Evolutionary conservation across 371 early-diverging fungal species (phyloP).

Genomic region (Apophysomyces sp.): DNA sequence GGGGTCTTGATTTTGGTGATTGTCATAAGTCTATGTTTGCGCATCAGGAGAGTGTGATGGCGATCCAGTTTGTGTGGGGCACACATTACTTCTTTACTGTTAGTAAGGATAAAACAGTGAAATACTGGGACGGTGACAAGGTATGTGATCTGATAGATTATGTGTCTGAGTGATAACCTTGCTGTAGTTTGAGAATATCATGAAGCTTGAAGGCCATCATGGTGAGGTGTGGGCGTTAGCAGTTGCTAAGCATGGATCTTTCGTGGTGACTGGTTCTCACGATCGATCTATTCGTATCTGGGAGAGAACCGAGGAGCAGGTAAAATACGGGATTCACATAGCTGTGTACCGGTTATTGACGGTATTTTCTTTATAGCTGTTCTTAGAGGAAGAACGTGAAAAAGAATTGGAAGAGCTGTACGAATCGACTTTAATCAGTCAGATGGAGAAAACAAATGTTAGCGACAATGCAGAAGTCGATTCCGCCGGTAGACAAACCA

Average conservation of each 20-base stretch:
- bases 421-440: conserved; percentile 73
- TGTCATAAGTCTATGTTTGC: conserved; percentile 94
- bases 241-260: conserved; percentile 83
- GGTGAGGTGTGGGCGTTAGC: conserved; percentile 93
- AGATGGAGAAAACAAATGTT: conserved; percentile 61
- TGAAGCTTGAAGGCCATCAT: conserved; percentile 88
- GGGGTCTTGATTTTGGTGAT: conserved; percentile 99
- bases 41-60: conserved; percentile 91
- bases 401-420: conserved; percentile 87
- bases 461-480: conserved; percentile 65
- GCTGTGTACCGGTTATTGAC: no score
- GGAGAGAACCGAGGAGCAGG: conserved; percentile 94
- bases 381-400: conserved; percentile 96
- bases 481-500: conserved; percentile 80
- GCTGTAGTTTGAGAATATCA: conserved; percentile 84
- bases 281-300: conserved; percentile 93
- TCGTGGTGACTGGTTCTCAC: conserved; percentile 84
- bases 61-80: conserved; percentile 84
- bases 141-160: conserved; percentile 21
- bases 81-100: conserved; percentile 95
- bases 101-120: conserved; percentile 86
- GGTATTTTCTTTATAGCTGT: no score
- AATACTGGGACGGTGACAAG: conserved; percentile 97
- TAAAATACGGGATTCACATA: no score
- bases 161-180: background rate